Conservation (phyloP, 1,284 basidiomycete species). For the Violaceomyces palustris region DNA sequence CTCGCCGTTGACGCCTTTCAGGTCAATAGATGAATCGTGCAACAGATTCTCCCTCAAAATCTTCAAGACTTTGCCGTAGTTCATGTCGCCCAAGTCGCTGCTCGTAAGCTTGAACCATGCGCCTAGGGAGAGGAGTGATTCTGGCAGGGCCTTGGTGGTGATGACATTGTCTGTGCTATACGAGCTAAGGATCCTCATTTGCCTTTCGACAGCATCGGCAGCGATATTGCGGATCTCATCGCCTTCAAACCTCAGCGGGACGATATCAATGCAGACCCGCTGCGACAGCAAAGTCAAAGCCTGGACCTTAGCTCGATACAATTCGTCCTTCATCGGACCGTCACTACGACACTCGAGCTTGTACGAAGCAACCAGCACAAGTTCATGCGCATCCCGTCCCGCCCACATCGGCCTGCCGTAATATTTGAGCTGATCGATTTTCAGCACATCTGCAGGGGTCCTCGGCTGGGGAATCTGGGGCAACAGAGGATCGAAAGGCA, state of each 20-base stretch:
- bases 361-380: no score
- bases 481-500: no score
- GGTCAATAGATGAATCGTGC: not conserved
- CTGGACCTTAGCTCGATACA: constrained; percentile 2
- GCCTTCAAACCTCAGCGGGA: no score
- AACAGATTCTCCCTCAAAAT: not conserved
- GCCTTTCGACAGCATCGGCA: constrained; percentile 1
- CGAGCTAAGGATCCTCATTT: constrained; percentile 6
- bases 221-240: no score
- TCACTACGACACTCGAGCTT: not conserved
- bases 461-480: no score
- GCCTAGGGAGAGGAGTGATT: constrained; percentile 8
- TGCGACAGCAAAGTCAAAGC: constrained; percentile 2
- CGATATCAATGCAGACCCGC: not conserved
- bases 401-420: constrained; percentile 15
- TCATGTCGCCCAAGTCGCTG: no score
- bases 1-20: constrained; percentile 7
- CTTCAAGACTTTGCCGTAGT: constrained; percentile 1
- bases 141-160: constrained; percentile 2
- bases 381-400: not conserved
- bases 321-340: not conserved
- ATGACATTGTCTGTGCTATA: not conserved
- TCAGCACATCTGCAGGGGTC: no score
- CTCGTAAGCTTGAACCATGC: constrained; percentile 1
- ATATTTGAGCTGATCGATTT: not conserved